Conservation (phyloP, 768 basidiomycete species). For the Galerina marginata region DNA sequence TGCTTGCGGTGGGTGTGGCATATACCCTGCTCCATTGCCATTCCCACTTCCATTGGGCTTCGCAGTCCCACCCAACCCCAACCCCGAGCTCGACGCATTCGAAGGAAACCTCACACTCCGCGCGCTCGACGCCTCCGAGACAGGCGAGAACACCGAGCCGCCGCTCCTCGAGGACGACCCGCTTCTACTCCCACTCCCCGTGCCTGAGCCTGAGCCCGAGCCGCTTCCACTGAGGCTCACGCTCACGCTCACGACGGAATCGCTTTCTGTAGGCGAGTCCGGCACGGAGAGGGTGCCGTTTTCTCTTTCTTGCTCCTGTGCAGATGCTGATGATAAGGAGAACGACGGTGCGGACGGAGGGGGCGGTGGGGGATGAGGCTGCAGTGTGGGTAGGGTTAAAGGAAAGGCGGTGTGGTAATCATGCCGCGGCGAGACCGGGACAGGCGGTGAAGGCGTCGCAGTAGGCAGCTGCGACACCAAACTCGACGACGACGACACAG, state of each 20-base stretch:
- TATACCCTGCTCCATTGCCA: not conserved
- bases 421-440: slow-evolving; percentile 21
- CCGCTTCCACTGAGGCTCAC: not conserved
- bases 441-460: slow-evolving; percentile 12
- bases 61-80: too few relatives aligned
- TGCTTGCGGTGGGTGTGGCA: not conserved
- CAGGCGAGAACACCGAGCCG: slow-evolving; percentile 18
- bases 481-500: slow-evolving; percentile 49
- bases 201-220: too few relatives aligned
- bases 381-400: slow-evolving; percentile 35
- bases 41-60: not conserved
- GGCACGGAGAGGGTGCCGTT: slow-evolving; percentile 5
- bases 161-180: slow-evolving; percentile 7
- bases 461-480: slow-evolving; percentile 4
- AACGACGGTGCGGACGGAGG: slow-evolving; percentile 4
- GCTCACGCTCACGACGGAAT: not conserved
- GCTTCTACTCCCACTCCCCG: too few relatives aligned
- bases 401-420: slow-evolving; percentile 31
- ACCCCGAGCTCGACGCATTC: too few relatives aligned
- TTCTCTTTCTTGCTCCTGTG: slow-evolving; percentile 12
- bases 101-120: not conserved
- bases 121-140: slow-evolving; percentile 29
- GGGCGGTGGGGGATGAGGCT: slow-evolving; percentile 15
- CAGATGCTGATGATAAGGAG: not conserved
- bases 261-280: slow-evolving; percentile 10